These are phyloP conservation scores for Russula sp. DNA, from an alignment of 768 basidiomycete species.

Conservation along the genomic window DNA sequence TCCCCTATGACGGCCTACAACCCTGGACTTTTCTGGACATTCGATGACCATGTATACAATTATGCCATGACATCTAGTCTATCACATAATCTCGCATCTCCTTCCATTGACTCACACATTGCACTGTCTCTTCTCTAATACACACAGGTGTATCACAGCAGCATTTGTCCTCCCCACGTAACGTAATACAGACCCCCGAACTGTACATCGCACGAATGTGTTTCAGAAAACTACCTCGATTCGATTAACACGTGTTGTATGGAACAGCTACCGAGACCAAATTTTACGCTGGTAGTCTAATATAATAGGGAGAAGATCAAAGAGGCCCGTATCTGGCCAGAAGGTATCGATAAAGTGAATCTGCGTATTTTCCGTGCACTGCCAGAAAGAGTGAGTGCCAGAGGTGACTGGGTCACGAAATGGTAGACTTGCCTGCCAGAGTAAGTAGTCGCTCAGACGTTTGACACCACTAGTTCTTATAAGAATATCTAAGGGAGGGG, in stretches of 20 bases:
- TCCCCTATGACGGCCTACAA: constrained; percentile 2
- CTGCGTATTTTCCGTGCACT: constrained; percentile 81
- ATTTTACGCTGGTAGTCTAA: constrained; percentile 80
- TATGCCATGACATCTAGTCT: constrained; percentile 10
- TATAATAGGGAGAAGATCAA: constrained; percentile 81
- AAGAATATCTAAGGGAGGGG: constrained; percentile 82
- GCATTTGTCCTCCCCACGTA: neutral
- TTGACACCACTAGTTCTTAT: constrained; percentile 89
- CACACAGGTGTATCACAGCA: constrained; percentile 3
- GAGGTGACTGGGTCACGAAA: neutral
- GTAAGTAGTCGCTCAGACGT: constrained; percentile 79
- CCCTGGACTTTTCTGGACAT: constrained; percentile 13
- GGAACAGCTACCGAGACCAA: constrained; percentile 34
- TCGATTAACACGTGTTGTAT: neutral
- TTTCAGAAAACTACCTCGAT: neutral
- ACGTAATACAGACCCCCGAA: constrained; percentile 12
- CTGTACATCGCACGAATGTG: neutral
- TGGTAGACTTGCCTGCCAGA: constrained; percentile 78
- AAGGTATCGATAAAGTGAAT: constrained; percentile 77
- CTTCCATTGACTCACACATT: constrained; percentile 9
- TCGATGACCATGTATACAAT: constrained; percentile 5
- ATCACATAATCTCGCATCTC: constrained; percentile 11
- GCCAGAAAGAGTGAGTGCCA: constrained; percentile 9
- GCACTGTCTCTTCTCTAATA: neutral
- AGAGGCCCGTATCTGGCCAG: constrained; percentile 91